Evolutionary conservation across 2,329 filamentous ascomycete species (phyloP).

Genomic region (Fusarium vanettenii): DNA sequence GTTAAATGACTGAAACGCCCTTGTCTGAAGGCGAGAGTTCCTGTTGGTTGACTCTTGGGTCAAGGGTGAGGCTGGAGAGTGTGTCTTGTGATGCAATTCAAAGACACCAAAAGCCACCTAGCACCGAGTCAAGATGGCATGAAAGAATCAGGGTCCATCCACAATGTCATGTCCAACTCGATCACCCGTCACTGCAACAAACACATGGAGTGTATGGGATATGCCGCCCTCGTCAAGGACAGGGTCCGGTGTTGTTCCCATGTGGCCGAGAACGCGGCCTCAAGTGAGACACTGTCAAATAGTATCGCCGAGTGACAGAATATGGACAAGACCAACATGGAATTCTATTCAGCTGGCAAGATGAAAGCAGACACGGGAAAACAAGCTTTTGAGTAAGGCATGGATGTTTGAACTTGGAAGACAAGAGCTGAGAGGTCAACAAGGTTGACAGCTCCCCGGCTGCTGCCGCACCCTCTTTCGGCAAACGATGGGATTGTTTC

Average conservation of each 20-base stretch:
- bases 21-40: neutral
- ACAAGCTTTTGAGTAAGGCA: neutral
- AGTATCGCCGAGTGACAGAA: neutral
- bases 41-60: neutral
- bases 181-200: neutral
- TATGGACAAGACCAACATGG: neutral
- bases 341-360: neutral
- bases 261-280: constrained; percentile 16
- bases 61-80: neutral
- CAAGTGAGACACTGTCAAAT: constrained; percentile 29
- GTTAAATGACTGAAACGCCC: neutral
- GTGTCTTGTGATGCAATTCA: constrained; percentile 3
- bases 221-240: constrained; percentile 11
- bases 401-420: neutral
- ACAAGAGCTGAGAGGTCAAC: neutral
- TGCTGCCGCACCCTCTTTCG: neutral
- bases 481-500: neutral
- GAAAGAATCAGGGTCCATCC: constrained; percentile 35
- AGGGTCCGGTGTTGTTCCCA: constrained; percentile 35
- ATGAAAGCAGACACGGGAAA: constrained; percentile 4
- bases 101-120: neutral
- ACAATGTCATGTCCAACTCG: constrained; percentile 21
- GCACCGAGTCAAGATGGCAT: neutral
- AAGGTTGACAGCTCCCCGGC: neutral
- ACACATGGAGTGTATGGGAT: constrained; percentile 3